Percentiles rank a stretch among this genome's conserved stretches.
phyloP scores from a whole-genome alignment of 2,329 filamentous ascomycete species.

The Xylariales sp. region DNA sequence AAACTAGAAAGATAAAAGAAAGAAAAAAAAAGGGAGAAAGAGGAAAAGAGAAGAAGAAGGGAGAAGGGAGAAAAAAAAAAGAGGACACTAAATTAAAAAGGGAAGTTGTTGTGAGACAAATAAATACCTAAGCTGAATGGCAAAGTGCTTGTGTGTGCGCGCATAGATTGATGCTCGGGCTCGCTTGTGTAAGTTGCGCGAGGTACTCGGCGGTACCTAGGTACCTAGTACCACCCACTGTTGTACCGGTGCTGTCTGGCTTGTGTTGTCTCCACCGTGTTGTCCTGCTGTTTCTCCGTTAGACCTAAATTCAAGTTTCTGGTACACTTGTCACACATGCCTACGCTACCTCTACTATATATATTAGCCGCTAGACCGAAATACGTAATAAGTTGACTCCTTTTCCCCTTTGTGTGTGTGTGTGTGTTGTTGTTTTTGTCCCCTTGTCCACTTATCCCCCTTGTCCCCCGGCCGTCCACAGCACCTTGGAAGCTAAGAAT shows the following conservation, averaged over 20 bases:
- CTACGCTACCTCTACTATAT: not conserved
- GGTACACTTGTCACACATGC: conserved; percentile 19
- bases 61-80: too few relatives aligned
- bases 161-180: not conserved
- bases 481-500: conserved; percentile 24
- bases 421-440: not conserved
- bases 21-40: too few relatives aligned
- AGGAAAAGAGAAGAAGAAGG: too few relatives aligned
- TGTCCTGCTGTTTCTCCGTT: not conserved
- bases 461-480: conserved; percentile 3
- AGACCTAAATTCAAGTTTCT: conserved; percentile 12
- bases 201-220: conserved; percentile 10
- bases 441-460: not conserved
- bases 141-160: not conserved
- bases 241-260: not conserved
- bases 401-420: not conserved
- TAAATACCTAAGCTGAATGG: conserved; percentile 10
- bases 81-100: not conserved
- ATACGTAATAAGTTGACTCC: conserved; percentile 26
- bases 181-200: not conserved
- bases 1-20: not conserved
- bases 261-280: not conserved
- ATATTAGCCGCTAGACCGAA: conserved; percentile 20
- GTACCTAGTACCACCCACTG: not conserved
- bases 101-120: conserved; percentile 14